These are phyloP conservation scores for Quercus gilva DNA, from an alignment of 306 rosid species.

Conservation along the genomic window DNA sequence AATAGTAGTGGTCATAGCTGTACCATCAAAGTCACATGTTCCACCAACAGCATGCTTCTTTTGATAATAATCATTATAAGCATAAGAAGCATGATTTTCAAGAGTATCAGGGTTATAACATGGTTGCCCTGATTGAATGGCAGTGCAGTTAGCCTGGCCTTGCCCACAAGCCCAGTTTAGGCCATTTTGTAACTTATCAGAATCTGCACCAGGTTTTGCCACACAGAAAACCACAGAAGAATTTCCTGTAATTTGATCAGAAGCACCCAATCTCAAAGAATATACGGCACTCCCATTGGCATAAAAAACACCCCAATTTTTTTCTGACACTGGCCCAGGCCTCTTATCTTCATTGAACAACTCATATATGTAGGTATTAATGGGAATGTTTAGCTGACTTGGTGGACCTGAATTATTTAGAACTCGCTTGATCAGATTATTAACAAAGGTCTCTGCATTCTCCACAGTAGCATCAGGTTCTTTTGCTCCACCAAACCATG, in stretches of 20 bases:
- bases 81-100: constrained; percentile 83
- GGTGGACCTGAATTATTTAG: constrained; percentile 93
- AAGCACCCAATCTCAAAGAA: constrained; percentile 48
- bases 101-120: constrained; percentile 67
- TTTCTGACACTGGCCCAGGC: constrained; percentile 73
- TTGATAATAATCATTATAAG: constrained; percentile 84
- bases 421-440: constrained; percentile 69
- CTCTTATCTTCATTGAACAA: constrained; percentile 90
- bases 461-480: constrained; percentile 74
- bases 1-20: constrained; percentile 47
- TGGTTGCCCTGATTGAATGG: constrained; percentile 68
- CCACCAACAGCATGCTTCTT: constrained; percentile 70
- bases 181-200: constrained; percentile 73
- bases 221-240: constrained; percentile 69
- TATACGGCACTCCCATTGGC: constrained; percentile 70
- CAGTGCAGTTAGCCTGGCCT: constrained; percentile 73
- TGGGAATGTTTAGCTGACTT: constrained; percentile 64
- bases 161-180: constrained; percentile 93
- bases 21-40: constrained; percentile 85
- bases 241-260: constrained; percentile 42
- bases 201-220: constrained; percentile 61
- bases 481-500: constrained; percentile 66
- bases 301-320: constrained; percentile 64
- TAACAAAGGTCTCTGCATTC: constrained; percentile 66
- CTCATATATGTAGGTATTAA: constrained; percentile 81